Conservation (phyloP, 2,329 filamentous ascomycete genomes). For the Chaetomiaceae sp. region DNA sequence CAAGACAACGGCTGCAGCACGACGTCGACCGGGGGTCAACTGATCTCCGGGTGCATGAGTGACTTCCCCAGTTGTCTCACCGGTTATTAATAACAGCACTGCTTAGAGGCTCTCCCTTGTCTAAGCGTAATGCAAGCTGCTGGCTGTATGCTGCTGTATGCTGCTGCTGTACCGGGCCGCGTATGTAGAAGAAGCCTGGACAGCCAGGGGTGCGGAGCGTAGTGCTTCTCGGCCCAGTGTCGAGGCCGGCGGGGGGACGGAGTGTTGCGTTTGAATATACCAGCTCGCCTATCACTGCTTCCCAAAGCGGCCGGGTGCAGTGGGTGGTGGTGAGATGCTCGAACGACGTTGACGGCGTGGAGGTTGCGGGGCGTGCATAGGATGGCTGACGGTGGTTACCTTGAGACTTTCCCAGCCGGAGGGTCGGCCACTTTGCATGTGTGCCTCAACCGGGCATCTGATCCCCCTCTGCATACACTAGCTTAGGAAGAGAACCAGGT, state of each 20-base stretch:
- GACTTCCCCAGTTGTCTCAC: neutral
- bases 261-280: neutral
- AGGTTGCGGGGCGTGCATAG: slow-evolving; percentile 3
- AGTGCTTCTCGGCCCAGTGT: neutral
- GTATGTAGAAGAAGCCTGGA: neutral
- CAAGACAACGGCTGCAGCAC: neutral
- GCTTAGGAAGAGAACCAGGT: too few relatives aligned
- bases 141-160: neutral
- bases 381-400: neutral
- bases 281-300: neutral
- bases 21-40: neutral
- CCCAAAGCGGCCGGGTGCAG: slow-evolving; percentile 9
- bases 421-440: neutral
- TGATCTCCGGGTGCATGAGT: neutral
- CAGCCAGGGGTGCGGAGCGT: neutral
- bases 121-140: neutral
- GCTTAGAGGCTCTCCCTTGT: neutral
- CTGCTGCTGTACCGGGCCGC: slow-evolving; percentile 1
- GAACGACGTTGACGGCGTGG: neutral
- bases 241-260: neutral
- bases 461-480: too few relatives aligned
- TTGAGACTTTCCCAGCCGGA: neutral
- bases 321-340: slow-evolving; percentile 4
- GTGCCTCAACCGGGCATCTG: neutral
- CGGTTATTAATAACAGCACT: neutral